Evolutionary conservation across 2,329 filamentous ascomycete species (phyloP).

Genomic region (Aspergillus sp.): DNA sequence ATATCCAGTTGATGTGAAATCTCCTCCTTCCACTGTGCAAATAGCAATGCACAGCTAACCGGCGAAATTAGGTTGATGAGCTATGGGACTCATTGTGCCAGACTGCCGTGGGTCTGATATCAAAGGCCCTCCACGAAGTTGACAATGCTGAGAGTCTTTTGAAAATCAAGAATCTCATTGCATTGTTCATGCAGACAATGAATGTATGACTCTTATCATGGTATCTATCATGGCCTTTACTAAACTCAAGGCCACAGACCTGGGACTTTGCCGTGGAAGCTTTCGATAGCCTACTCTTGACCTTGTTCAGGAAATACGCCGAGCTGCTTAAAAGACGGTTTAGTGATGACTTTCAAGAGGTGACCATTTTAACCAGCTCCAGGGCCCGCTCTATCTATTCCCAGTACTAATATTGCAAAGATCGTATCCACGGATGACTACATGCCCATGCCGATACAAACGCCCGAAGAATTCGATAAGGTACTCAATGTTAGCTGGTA

Average conservation of each 20-base stretch:
- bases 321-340: conserved; percentile 87
- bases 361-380: conserved; percentile 44
- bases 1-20: conserved; percentile 71
- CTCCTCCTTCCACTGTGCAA: conserved; percentile 22
- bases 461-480: conserved; percentile 87
- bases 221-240: conserved; percentile 8
- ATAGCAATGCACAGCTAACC: conserved; percentile 9
- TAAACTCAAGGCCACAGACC: conserved; percentile 51
- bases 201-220: conserved; percentile 59
- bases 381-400: neutral
- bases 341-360: conserved; percentile 93
- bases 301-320: conserved; percentile 89
- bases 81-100: conserved; percentile 98
- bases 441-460: conserved; percentile 98
- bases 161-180: conserved; percentile 92
- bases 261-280: conserved; percentile 85
- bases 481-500: conserved; percentile 98
- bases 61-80: conserved; percentile 72
- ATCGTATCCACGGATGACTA: conserved; percentile 92
- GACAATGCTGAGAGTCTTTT: conserved; percentile 84
- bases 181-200: conserved; percentile 97
- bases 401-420: conserved; percentile 27
- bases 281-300: conserved; percentile 82
- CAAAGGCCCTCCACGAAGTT: conserved; percentile 74
- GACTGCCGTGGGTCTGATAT: conserved; percentile 77